phyloP scores from a whole-genome alignment of 2,329 filamentous ascomycete species.

The Fusarium tanahbumbuense region DNA sequence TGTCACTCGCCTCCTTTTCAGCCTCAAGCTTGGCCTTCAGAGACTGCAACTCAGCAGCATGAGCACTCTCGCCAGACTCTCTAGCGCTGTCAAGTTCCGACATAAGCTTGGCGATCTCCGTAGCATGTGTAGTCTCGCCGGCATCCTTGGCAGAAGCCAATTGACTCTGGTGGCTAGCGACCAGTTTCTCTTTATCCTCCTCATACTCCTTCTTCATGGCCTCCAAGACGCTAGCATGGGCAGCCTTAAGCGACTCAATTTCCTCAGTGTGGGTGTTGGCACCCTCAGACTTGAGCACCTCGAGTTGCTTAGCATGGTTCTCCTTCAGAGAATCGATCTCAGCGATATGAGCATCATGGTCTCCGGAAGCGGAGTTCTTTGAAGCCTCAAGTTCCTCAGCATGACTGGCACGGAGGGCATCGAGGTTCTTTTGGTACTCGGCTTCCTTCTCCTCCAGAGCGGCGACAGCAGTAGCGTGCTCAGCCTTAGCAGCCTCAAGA shows the following conservation, averaged over 20 bases:
- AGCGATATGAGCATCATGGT: slow-evolving; percentile 60
- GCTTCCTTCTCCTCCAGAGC: slow-evolving; percentile 63
- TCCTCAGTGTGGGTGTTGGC: slow-evolving; percentile 55
- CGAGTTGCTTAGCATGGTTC: slow-evolving; percentile 63
- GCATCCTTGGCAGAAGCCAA: slow-evolving; percentile 49
- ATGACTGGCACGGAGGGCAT: slow-evolving; percentile 67
- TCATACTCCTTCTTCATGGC: slow-evolving; percentile 56
- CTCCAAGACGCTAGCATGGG: slow-evolving; percentile 58
- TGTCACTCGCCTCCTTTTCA: slow-evolving; percentile 56
- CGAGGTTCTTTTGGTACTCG: slow-evolving; percentile 65
- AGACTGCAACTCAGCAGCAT: slow-evolving; percentile 52
- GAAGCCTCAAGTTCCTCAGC: slow-evolving; percentile 69
- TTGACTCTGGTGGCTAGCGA: slow-evolving; percentile 49
- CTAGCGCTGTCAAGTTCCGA: slow-evolving; percentile 50
- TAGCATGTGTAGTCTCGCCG: slow-evolving; percentile 43
- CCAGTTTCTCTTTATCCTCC: slow-evolving; percentile 52
- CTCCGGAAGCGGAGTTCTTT: slow-evolving; percentile 63
- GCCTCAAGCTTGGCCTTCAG: slow-evolving; percentile 58
- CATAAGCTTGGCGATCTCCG: slow-evolving; percentile 46
- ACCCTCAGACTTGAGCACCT: slow-evolving; percentile 57
- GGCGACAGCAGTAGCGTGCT: slow-evolving; percentile 58
- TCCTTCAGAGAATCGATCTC: slow-evolving; percentile 68
- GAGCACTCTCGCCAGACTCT: slow-evolving; percentile 46
- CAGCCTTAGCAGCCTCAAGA: slow-evolving; percentile 57
- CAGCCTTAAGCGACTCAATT: slow-evolving; percentile 56